Evolutionary conservation across 2,329 filamentous ascomycete genomes (phyloP).

Genomic region (Didymella segeticola): DNA sequence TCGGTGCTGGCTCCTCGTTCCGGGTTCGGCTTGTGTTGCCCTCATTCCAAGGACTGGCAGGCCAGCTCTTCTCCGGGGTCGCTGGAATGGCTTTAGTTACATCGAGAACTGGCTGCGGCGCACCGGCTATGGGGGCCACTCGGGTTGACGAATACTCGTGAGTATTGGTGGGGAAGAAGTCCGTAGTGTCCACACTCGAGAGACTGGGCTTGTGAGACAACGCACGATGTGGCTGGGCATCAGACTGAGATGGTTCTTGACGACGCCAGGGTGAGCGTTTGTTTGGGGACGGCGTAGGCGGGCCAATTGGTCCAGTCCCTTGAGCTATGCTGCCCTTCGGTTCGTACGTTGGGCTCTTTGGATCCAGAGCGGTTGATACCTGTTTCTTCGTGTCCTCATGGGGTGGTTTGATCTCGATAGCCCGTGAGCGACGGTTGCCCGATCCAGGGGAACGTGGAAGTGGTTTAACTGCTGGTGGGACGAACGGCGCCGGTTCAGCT

Average conservation of each 20-base stretch:
- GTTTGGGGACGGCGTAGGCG: conserved; percentile 44
- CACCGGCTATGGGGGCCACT: conserved; percentile 31
- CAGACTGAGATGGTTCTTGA: conserved; percentile 23
- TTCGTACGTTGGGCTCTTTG: conserved; percentile 51
- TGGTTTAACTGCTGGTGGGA: conserved; percentile 21
- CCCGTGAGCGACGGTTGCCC: conserved; percentile 48
- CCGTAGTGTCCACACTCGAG: conserved; percentile 50
- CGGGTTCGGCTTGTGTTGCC: conserved; percentile 28
- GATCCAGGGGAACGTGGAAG: conserved; percentile 38
- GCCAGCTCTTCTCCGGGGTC: conserved; percentile 48
- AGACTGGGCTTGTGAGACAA: conserved; percentile 45
- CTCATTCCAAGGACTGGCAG: conserved; percentile 46
- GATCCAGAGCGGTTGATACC: conserved; percentile 41
- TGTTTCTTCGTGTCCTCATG: conserved; percentile 36
- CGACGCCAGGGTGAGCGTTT: conserved; percentile 38
- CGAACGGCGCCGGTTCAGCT: conserved; percentile 32
- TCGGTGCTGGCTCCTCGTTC: conserved; percentile 30
- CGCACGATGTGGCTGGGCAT: conserved; percentile 23
- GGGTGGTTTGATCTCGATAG: conserved; percentile 51
- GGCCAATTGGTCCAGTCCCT: conserved; percentile 27
- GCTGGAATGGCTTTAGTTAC: conserved; percentile 31
- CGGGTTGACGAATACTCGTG: conserved; percentile 50
- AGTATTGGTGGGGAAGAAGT: conserved; percentile 52
- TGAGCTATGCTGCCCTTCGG: conserved; percentile 27
- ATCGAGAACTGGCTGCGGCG: conserved; percentile 12